These are phyloP conservation scores for Cystobasidium sp. DNA, from an alignment of 1,284 basidiomycete genomes.

Conservation along the genomic window DNA sequence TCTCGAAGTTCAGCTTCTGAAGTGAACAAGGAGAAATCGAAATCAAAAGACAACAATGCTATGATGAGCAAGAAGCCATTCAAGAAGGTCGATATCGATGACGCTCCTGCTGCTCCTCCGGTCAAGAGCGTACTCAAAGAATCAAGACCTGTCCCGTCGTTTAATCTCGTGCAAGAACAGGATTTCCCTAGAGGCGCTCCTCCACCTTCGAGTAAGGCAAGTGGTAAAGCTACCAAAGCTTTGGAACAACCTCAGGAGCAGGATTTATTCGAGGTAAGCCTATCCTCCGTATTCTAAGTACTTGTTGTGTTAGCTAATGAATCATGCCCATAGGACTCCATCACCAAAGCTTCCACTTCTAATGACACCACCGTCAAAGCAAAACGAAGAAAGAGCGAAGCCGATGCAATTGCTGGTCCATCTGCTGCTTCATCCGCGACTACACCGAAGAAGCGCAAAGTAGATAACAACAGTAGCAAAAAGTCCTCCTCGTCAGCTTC, in stretches of 20 bases:
- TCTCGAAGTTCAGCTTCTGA: conserved; percentile 29
- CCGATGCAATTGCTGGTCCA: conserved; percentile 47
- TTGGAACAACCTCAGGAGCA: conserved; percentile 17
- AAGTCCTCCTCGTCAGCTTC: conserved; percentile 29
- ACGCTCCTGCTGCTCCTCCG: neutral
- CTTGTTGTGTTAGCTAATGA: neutral
- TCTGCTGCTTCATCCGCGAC: conserved; percentile 37
- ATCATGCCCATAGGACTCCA: conserved; percentile 7
- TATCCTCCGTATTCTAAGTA: neutral
- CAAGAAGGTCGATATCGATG: neutral
- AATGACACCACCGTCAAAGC: conserved; percentile 12
- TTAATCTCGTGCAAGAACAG: conserved; percentile 36
- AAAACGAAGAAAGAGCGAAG: conserved; percentile 50
- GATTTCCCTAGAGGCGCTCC: conserved; percentile 42
- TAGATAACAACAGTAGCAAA: conserved; percentile 55
- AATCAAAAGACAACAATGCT: conserved; percentile 9
- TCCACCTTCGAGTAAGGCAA: conserved; percentile 25
- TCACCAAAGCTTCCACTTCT: conserved; percentile 12
- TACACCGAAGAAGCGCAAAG: conserved; percentile 47
- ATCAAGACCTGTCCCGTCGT: conserved; percentile 22
- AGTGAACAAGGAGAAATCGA: conserved; percentile 17
- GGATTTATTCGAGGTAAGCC: conserved; percentile 32
- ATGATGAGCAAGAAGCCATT: neutral
- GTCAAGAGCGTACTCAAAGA: conserved; percentile 31
- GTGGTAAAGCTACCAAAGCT: conserved; percentile 18